phyloP scores from a whole-genome alignment of 2,329 filamentous ascomycete species.

The Didymella lethalis region DNA sequence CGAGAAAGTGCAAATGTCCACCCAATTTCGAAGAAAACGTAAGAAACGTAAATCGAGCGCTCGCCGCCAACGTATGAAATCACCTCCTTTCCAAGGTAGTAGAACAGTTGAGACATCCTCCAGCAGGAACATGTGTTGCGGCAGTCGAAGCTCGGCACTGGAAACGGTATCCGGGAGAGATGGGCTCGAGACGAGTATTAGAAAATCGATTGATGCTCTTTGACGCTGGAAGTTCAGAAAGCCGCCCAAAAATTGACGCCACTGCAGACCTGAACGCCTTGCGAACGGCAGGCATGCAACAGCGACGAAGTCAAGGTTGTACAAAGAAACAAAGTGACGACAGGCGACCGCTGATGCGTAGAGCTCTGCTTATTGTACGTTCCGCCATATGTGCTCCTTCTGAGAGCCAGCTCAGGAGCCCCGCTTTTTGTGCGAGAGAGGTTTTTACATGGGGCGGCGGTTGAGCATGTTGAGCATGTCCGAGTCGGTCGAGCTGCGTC shows the following conservation, averaged over 20 bases:
- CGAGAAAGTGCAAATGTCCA: constrained; percentile 35
- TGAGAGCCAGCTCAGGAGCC: constrained; percentile 44
- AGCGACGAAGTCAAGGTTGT: constrained; percentile 31
- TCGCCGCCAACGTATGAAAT: constrained; percentile 28
- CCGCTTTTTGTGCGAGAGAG: constrained; percentile 14
- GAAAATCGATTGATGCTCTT: constrained; percentile 28
- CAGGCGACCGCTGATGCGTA: constrained; percentile 5
- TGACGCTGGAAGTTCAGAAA: constrained; percentile 33
- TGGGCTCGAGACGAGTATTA: constrained; percentile 22
- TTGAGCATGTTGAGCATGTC: constrained; percentile 56
- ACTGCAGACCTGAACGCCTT: constrained; percentile 29
- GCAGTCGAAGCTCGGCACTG: constrained; percentile 14
- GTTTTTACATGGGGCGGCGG: constrained; percentile 47
- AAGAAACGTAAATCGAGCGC: constrained; percentile 28
- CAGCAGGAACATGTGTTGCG: constrained; percentile 19
- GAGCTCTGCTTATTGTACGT: constrained; percentile 19
- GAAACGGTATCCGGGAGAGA: constrained; percentile 23
- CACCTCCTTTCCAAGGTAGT: constrained; percentile 8
- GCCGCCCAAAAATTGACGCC: constrained; percentile 34
- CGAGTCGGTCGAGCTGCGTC: constrained; percentile 53
- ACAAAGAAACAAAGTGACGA: constrained; percentile 31
- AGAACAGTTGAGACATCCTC: constrained; percentile 21
- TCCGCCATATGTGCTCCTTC: constrained; percentile 30
- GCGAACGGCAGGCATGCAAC: constrained; percentile 24
- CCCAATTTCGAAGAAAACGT: constrained; percentile 31